Conservation (phyloP, 345 rosid species). For the Gynandropsis gynandra region DNA sequence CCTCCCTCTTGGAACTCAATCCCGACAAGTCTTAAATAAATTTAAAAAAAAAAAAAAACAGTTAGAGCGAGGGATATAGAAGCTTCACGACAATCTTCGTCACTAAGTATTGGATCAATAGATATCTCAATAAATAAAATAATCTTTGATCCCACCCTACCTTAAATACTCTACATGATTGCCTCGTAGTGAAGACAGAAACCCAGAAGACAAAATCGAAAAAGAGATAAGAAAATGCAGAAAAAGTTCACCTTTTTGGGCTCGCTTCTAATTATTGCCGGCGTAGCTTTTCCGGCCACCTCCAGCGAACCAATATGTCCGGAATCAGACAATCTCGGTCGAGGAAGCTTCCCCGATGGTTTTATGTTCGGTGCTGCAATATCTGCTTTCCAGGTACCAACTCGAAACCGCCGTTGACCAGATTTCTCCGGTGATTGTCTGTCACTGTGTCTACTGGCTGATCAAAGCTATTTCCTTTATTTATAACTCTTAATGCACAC, state of each 20-base stretch:
- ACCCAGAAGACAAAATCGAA: neutral
- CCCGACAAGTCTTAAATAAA: too few species aligned
- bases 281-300: slow-evolving; percentile 14
- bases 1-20: too few species aligned
- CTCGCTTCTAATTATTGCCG: slow-evolving; percentile 11
- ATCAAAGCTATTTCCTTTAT: too few species aligned
- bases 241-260: slow-evolving; percentile 25
- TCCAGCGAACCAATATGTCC: slow-evolving; percentile 19
- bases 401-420: slow-evolving; percentile 4
- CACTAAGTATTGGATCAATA: slow-evolving; percentile 24
- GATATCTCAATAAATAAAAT: neutral
- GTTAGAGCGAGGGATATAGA: too few species aligned
- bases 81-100: slow-evolving; percentile 17
- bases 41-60: too few species aligned
- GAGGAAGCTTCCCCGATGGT: slow-evolving; percentile 28
- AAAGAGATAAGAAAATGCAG: slow-evolving; percentile 7
- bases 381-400: slow-evolving; percentile 30
- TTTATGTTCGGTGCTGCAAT: slow-evolving; percentile 34
- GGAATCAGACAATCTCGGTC: slow-evolving; percentile 21
- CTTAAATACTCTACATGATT: slow-evolving; percentile 22
- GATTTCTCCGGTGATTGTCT: neutral
- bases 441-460: neutral
- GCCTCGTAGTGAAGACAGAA: neutral
- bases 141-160: slow-evolving; percentile 2
- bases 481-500: too few species aligned